These are phyloP conservation scores for Panicum virgatum DNA, from an alignment of 202 grass and related monocot species.

Conservation along the genomic window DNA sequence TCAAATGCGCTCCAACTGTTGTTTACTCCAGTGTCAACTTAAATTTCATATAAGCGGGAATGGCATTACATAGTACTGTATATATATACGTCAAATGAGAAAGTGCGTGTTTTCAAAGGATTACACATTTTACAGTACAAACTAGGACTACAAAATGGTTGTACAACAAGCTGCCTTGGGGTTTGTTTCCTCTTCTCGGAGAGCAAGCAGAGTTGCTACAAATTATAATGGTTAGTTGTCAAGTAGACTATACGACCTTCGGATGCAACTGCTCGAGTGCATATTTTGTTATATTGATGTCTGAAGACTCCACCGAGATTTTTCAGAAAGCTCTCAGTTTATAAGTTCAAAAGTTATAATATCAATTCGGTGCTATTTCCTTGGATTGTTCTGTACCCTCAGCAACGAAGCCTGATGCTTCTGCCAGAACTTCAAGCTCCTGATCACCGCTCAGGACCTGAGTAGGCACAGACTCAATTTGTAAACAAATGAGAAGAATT, in stretches of 20 bases:
- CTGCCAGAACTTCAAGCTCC: slow-evolving; percentile 68
- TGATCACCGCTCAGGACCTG: slow-evolving; percentile 83
- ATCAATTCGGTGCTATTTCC: neutral
- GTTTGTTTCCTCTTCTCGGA: neutral
- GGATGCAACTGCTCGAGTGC: neutral
- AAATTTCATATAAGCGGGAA: neutral
- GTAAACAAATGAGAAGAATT: neutral
- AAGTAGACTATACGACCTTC: neutral
- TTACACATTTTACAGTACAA: slow-evolving; percentile 23
- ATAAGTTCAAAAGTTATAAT: neutral
- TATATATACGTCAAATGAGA: neutral
- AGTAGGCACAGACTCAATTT: neutral
- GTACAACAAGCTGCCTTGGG: neutral
- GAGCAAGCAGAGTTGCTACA: neutral
- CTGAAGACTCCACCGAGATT: neutral
- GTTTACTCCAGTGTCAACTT: neutral
- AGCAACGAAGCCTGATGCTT: slow-evolving; percentile 64
- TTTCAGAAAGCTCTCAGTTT: neutral
- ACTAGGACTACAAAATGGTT: slow-evolving; percentile 30
- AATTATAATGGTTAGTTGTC: slow-evolving; percentile 36
- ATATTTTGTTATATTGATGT: neutral
- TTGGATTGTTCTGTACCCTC: slow-evolving; percentile 36
- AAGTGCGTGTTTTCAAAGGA: neutral
- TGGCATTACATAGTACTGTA: neutral
- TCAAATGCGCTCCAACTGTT: neutral